phyloP scores from a whole-genome alignment of 441 rosid genomes.

The Manihot esculenta region DNA sequence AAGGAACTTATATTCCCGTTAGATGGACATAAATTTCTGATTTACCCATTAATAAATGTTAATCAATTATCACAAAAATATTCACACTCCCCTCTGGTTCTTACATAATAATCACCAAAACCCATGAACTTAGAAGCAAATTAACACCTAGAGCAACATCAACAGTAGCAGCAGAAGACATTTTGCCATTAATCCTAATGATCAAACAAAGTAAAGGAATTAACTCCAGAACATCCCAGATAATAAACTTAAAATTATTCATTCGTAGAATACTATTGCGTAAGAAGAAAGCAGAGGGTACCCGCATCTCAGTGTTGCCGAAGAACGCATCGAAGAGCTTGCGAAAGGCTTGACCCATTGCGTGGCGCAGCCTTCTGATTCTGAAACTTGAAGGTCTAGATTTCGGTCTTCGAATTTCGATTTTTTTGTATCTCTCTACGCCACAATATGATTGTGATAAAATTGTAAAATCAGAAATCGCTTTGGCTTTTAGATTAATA shows the following conservation, averaged over 20 bases:
- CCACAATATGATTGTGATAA: too few species aligned
- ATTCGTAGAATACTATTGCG: neutral
- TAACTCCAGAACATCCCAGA: neutral
- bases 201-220: neutral
- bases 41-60: neutral
- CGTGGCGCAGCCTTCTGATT: neutral
- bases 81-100: neutral
- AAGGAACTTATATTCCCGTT: neutral
- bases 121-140: neutral
- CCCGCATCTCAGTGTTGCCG: conserved; percentile 99
- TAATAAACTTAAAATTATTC: neutral
- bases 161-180: neutral
- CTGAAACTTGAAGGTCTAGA: neutral
- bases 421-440: neutral
- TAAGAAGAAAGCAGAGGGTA: conserved; percentile 25
- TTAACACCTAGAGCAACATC: neutral
- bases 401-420: neutral
- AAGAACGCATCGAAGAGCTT: conserved; percentile 93
- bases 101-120: neutral
- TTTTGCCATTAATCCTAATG: neutral
- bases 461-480: too few species aligned
- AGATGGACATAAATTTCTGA: neutral
- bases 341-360: conserved; percentile 93
- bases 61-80: neutral
- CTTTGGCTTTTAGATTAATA: too few species aligned